These are phyloP conservation scores for Phytophthora aleatoria DNA, from an alignment of 352 stramenopile genomes.

Conservation along the genomic window DNA sequence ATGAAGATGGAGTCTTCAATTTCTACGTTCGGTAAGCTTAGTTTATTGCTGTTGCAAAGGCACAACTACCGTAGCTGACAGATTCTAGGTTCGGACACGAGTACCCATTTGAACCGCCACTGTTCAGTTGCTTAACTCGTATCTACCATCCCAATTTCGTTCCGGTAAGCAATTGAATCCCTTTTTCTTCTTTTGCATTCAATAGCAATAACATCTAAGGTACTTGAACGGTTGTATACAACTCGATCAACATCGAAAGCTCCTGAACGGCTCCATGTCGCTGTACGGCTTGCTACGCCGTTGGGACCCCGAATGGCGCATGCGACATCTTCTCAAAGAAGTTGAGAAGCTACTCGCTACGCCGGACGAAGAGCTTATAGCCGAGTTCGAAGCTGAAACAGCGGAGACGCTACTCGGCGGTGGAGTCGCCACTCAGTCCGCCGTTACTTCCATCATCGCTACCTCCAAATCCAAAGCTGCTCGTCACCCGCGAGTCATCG, in stretches of 20 bases:
- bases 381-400: conserved; percentile 51
- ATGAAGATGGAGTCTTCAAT: conserved; percentile 49
- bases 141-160: conserved; percentile 84
- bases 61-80: background rate
- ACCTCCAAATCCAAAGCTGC: conserved; percentile 28
- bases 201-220: background rate
- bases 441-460: conserved; percentile 17
- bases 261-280: conserved; percentile 60
- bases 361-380: conserved; percentile 52
- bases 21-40: conserved; percentile 45
- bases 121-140: conserved; percentile 47
- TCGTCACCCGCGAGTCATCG: conserved; percentile 55
- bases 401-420: conserved; percentile 21
- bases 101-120: conserved; percentile 62
- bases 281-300: conserved; percentile 46
- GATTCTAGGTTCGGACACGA: conserved; percentile 48
- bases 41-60: background rate
- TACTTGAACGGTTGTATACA: background rate
- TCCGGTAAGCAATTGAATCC: conserved; percentile 32
- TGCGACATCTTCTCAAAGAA: conserved; percentile 51
- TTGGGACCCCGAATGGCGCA: conserved; percentile 64
- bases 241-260: conserved; percentile 17
- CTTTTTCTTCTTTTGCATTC: background rate
- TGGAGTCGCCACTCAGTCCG: conserved; percentile 13
- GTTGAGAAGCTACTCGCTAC: conserved; percentile 42